phyloP scores from a whole-genome alignment of 768 basidiomycete genomes.

The Termitomyces sp. region DNA sequence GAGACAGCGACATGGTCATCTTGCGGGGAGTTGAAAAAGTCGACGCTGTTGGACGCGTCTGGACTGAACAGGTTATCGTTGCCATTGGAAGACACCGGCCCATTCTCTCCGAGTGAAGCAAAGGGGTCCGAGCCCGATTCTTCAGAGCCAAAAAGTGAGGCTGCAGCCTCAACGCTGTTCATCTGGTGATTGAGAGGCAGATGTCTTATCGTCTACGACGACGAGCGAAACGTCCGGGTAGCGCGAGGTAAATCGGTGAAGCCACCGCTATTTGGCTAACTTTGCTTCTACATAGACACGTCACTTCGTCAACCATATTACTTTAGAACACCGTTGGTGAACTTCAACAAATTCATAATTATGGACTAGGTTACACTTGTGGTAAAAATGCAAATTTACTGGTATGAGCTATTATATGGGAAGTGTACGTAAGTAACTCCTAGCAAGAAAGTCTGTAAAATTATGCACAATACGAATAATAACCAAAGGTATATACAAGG shows the following conservation, averaged over 20 bases:
- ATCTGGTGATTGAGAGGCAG: constrained; percentile 24
- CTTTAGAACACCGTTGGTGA: not conserved
- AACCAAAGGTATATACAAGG: constrained; percentile 14
- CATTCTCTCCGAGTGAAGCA: constrained; percentile 41
- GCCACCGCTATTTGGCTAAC: constrained; percentile 28
- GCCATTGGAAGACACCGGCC: constrained; percentile 16
- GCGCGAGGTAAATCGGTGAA: constrained; percentile 1
- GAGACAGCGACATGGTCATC: not conserved
- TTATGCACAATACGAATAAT: constrained; percentile 10
- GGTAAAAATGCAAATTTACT: not conserved
- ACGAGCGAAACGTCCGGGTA: constrained; percentile 1
- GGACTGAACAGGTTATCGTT: constrained; percentile 14
- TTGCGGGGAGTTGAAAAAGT: constrained; percentile 5
- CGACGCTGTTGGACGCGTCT: constrained; percentile 5
- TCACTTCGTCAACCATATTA: constrained; percentile 15
- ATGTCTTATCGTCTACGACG: constrained; percentile 5
- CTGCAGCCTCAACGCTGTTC: constrained; percentile 71
- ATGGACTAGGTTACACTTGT: constrained; percentile 4
- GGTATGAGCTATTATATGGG: not conserved
- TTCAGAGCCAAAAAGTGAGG: constrained; percentile 71
- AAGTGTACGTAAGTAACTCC: constrained; percentile 11
- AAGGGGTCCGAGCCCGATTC: constrained; percentile 61
- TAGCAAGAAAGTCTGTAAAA: not conserved
- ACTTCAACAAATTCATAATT: not conserved
- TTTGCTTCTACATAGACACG: constrained; percentile 29